Base-by-base conservation (phyloP, 2,329 filamentous ascomycete species). In the Arthrinium phaeospermum region DNA sequence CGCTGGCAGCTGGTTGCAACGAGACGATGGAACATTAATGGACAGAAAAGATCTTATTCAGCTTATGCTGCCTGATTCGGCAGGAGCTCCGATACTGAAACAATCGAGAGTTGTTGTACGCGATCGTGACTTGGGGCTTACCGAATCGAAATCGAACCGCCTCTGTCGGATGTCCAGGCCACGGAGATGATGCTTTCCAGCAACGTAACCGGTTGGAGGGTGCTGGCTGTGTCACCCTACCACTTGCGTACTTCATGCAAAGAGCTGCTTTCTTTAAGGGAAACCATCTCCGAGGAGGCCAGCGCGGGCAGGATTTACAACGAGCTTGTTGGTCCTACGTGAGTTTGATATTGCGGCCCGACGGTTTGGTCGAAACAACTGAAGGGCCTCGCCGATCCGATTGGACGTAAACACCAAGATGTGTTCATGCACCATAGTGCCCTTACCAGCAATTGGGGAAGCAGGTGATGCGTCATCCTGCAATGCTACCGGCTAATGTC, bases 361-460 rank as follows among this genome's bases (percentile, higher is more conserved):
- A 64, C 19, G 34, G n/a, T n/a, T 41, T 64, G 57, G 57, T 24
- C 19, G 30, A 61, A 61, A 30, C 53, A 61, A 61, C 16, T 61
- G 16, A 37, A n/a, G 19, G 19, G 30, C 10, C 8, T 37, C 34
- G 12, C 57, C 34, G 57, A 41, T 22, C 57, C 57, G 34, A 64
- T 64, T 64, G 57, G 57, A 64, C 22, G n/a, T 41, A 3, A 37
- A 64, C 12, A 64, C 10, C 22, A 19, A 5, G 30, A 61, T n/a
- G 27, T 16, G 53, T 61, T 37, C 53, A 64, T 64, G 57, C 57
- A 64, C 34, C 34, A 41, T 64, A 41, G 57, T 64, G 57, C 57
- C 19, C 57, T 41, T 41, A n/a, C 34, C 57, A 41, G 22, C 22
- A 37, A 41, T 12, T n/a, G 13, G 34, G 57, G 34, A n/a, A 22